These are phyloP conservation scores for Megacollybia marginata DNA, from an alignment of 768 basidiomycete genomes.

Conservation along the genomic window DNA sequence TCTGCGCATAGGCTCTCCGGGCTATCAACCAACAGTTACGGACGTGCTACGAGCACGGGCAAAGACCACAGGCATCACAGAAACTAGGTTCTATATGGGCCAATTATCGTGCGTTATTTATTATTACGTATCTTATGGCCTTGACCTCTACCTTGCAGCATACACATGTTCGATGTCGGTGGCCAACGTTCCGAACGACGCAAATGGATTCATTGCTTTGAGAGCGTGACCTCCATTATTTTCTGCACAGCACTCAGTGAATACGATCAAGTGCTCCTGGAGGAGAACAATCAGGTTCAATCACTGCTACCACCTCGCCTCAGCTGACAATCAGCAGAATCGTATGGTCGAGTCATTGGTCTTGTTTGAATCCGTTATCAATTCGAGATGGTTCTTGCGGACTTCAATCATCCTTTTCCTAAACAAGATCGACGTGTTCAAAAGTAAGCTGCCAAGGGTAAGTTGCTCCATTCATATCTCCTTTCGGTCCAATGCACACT, in stretches of 20 bases:
- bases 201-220: slow-evolving; percentile 49
- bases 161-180: slow-evolving; percentile 74
- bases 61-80: slow-evolving; percentile 86
- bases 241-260: slow-evolving; percentile 68
- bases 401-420: slow-evolving; percentile 62
- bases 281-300: slow-evolving; percentile 55
- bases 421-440: slow-evolving; percentile 75
- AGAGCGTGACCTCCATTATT: slow-evolving; percentile 61
- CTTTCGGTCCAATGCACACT: neutral
- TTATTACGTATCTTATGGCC: neutral
- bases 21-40: slow-evolving; percentile 80
- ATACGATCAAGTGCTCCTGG: slow-evolving; percentile 67
- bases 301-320: neutral
- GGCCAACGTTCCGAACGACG: slow-evolving; percentile 43
- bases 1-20: slow-evolving; percentile 69
- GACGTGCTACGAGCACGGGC: slow-evolving; percentile 86
- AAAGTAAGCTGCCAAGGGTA: slow-evolving; percentile 42
- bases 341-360: slow-evolving; percentile 70
- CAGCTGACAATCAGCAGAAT: slow-evolving; percentile 35
- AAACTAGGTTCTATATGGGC: slow-evolving; percentile 76
- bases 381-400: slow-evolving; percentile 70
- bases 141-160: slow-evolving; percentile 10
- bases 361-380: slow-evolving; percentile 73
- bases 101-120: slow-evolving; percentile 40
- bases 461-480: neutral